These are phyloP conservation scores for Blastobotrys indianensis DNA, from an alignment of 1,139 yeast species.

Conservation along the genomic window DNA sequence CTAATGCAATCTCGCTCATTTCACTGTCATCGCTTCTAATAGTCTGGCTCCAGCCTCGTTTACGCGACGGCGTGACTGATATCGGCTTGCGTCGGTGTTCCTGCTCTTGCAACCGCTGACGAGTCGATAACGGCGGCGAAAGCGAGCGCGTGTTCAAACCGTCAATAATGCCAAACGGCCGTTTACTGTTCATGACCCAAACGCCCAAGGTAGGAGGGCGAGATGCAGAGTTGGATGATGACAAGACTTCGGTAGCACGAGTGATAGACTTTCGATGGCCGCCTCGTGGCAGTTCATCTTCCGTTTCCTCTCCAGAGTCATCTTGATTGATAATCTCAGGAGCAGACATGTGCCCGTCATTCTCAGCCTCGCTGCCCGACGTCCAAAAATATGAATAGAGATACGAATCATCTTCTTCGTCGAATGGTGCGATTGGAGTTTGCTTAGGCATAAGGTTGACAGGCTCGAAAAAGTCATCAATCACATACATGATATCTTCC, in stretches of 20 bases:
- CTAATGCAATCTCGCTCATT: conserved; percentile 67
- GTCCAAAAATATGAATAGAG: conserved; percentile 39
- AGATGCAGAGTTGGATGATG: conserved; percentile 76
- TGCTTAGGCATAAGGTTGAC: conserved; percentile 15
- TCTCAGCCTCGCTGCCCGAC: conserved; percentile 30
- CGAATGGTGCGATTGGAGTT: conserved; percentile 11
- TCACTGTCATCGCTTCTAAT: conserved; percentile 33
- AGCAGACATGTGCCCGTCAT: conserved; percentile 19
- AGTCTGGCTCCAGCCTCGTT: conserved; percentile 14
- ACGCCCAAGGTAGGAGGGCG: conserved; percentile 91
- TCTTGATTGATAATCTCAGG: conserved; percentile 24
- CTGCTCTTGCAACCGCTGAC: background rate
- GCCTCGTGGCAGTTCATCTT: conserved; percentile 76
- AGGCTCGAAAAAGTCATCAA: conserved; percentile 31
- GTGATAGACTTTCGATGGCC: conserved; percentile 55
- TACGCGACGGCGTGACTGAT: background rate
- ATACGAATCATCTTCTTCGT: conserved; percentile 33
- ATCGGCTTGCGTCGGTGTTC: background rate
- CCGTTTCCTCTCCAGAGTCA: conserved; percentile 75
- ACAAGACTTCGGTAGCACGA: conserved; percentile 80
- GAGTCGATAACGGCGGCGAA: conserved; percentile 35
- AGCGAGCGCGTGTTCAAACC: conserved; percentile 84
- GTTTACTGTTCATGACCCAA: conserved; percentile 72
- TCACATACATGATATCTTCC: conserved; percentile 20
- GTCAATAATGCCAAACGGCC: conserved; percentile 91